Percentiles rank a stretch among this genome's conserved stretches.
Evolutionary conservation across 768 basidiomycete species (phyloP).

Genomic region (Psilocybe tampanensis): DNA sequence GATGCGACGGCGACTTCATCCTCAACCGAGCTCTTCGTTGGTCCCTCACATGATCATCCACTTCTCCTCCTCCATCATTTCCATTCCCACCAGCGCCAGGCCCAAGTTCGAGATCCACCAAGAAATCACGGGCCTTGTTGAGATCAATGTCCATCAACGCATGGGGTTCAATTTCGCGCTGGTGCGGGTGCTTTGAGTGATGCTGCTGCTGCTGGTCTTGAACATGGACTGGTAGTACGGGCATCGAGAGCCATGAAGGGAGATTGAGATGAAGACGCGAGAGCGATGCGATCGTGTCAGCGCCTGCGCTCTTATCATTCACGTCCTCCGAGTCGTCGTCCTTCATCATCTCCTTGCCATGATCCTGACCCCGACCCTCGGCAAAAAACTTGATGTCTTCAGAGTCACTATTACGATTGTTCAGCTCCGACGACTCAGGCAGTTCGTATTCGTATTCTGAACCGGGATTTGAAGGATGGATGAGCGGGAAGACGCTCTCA

Average conservation of each 20-base stretch:
- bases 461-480: conserved; percentile 36
- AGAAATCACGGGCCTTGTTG: conserved; percentile 27
- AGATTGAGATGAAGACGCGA: conserved; percentile 51
- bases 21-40: conserved; percentile 30
- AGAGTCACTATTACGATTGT: too few relatives aligned
- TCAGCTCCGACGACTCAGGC: too few relatives aligned
- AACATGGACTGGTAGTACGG: conserved; percentile 43
- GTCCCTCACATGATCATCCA: conserved; percentile 13
- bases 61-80: background rate
- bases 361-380: too few relatives aligned
- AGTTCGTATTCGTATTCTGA: too few relatives aligned
- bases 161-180: too few relatives aligned
- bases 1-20: conserved; percentile 37
- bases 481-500: conserved; percentile 79
- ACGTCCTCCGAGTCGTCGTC: too few relatives aligned
- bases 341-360: too few relatives aligned
- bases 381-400: too few relatives aligned
- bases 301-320: conserved; percentile 14
- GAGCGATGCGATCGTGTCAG: conserved; percentile 49
- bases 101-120: conserved; percentile 6
- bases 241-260: conserved; percentile 60
- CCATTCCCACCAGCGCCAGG: background rate
- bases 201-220: too few relatives aligned
- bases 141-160: conserved; percentile 51
- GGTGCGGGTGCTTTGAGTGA: too few relatives aligned